Evolutionary conservation across 208 protist species (phyloP).

Genomic region (Trypanosoma platydactyli): DNA sequence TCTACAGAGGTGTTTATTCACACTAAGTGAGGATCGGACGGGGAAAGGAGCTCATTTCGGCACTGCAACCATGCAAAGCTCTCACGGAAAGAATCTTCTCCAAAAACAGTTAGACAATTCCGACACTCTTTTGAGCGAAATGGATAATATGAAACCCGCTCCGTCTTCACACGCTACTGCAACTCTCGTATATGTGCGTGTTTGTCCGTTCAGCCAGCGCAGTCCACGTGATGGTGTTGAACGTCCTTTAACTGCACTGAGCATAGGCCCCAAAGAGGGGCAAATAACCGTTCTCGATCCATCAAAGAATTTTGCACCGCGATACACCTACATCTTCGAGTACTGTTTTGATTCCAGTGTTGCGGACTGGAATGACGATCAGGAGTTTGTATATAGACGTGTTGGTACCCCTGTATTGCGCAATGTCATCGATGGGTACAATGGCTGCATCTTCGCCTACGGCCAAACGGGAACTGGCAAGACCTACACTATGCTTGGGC

Average conservation of each 20-base stretch:
- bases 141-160: too few species aligned
- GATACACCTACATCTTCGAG: conserved; percentile 29
- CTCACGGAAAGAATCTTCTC: too few species aligned
- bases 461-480: conserved; percentile 67
- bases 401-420: conserved; percentile 31
- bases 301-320: conserved; percentile 15
- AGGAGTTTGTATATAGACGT: conserved; percentile 31
- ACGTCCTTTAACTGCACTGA: conserved; percentile 45
- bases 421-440: conserved; percentile 43
- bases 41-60: too few species aligned
- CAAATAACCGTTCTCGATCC: conserved; percentile 31
- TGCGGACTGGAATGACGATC: conserved; percentile 7
- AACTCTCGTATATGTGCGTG: conserved; percentile 63
- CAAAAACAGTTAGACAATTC: too few species aligned
- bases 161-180: neutral
- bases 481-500: conserved; percentile 70
- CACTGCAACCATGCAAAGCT: too few species aligned
- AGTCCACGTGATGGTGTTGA: conserved; percentile 39
- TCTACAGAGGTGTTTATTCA: too few species aligned
- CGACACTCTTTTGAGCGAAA: too few species aligned
- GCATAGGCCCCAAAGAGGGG: conserved; percentile 38
- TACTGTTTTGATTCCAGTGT: conserved; percentile 25
- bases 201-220: conserved; percentile 70
- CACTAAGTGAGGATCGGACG: too few species aligned
- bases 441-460: conserved; percentile 59